Evolutionary conservation across 257 asterid genomes (phyloP), one percentile per base, ranked within the genome.

Genomic region (Fraxinus anomala): DNA sequence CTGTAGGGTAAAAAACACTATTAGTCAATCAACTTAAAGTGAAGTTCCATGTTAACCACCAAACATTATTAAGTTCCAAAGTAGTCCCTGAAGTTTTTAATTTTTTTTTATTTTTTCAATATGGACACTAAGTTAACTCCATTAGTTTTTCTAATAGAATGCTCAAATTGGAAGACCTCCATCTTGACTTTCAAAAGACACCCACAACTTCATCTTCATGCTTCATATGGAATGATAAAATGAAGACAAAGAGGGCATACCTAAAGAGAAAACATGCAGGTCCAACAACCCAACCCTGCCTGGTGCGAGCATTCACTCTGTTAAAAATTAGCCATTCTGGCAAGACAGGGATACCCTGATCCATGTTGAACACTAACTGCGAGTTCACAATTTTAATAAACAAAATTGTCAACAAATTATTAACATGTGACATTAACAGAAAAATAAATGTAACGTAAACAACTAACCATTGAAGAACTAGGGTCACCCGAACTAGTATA

Each of bases 341-440:
- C 85, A 80, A 82, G 30, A 89, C 76, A 12, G 98, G 98, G 79
- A 96, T 84, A 65, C 98, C 99, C 82, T 96, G 99, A 78, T 96
- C 99, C 94, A 93, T 89, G 84, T 91, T 96, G 85, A 93, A 83
- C 26, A 89, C 98, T 82, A 92, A 85, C 98, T 96, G 94, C 89
- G 82, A 7, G 69, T 59, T 42, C 26, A 13, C 74, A 75, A 34
- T 59, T 76, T 77, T 13, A 67, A 63, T 9, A 42, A 65, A 42
- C 16, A 68, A 70, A 65, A 59, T 82, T 21, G 73, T 71, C 36
- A 72, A 47, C 76, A 80, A 59, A 65, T 26, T 34, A 56, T 26
- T 65, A 28, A 76, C 6, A 13, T 26, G 37, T 21, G 73, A 72
- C 69, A 59, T 49, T 5, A 44, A 37, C 73, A 72, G 73, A 73